Base-by-base conservation (phyloP, 345 rosid genomes). In the Cochlearia excelsa region DNA sequence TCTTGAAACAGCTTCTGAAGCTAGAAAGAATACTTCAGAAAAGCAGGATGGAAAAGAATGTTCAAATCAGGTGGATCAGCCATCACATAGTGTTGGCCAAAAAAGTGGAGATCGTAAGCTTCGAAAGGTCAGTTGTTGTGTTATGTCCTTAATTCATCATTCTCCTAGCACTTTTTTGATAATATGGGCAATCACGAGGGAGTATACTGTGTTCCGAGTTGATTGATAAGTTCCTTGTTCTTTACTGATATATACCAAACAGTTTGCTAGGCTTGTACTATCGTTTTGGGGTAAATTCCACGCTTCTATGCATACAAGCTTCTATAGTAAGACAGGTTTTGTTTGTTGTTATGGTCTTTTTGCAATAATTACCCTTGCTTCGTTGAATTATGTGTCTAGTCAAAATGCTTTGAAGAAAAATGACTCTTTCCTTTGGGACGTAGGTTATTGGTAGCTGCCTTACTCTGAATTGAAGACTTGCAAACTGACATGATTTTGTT, bases 41-140 rank as follows among this genome's bases (percentile, higher is more conserved):
- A 78, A 75, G 51, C 78, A 70, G 64, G 84, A 70, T 65, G 84
- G 74, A 52, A 79, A 74, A 64, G 86, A 78, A 64, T 55, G 43
- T 74, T 68, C 76, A 46, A 57, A 57, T 51, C 76, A 64, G 27
- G 47, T 55, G 26, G 94, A 84, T 62, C 80, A 63, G 70, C 70
- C 66, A 73, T 71, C 88, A 34, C 76, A 78, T 75, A 85, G 82
- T 59, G 68, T 79, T 77, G 71, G 74, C 67, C 57, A 77, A 52
- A 78, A 69, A 71, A 71, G 69, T 71, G 88, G 75, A 68, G 85
- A 87, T 67, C 73, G 66, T 53, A 66, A 68, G 63, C 48, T 71
- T 53, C 85, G 73, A 62, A 94, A 82, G 96, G 97, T 93, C 61
- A 74, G 67, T n/a, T 56, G 48, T 62, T 55, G 51, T 26, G 33